A percentile compares a stretch with the other conserved stretches of the same genome.
Evolutionary conservation across 768 basidiomycete species (phyloP).

Genomic region (Mycena epipterygia): DNA sequence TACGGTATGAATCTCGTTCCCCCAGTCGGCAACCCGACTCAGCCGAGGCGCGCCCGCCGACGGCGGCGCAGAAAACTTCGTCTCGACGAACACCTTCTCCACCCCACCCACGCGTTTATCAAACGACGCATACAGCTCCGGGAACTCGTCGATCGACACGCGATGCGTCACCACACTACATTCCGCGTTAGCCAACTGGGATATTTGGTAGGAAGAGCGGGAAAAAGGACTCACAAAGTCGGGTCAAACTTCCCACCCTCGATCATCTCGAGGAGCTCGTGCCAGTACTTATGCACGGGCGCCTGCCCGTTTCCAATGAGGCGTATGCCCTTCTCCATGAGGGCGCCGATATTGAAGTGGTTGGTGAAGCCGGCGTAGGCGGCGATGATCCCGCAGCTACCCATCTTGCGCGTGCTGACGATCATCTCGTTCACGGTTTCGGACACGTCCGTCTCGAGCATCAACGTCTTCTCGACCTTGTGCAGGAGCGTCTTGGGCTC

Average conservation of each 20-base stretch:
- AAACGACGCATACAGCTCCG: constrained; percentile 73
- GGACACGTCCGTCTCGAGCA: constrained; percentile 82
- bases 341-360: constrained; percentile 76
- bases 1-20: constrained; percentile 3
- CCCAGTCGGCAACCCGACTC: constrained; percentile 68
- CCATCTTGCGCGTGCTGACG: constrained; percentile 65
- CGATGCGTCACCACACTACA: constrained; percentile 67
- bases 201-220: neutral
- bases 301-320: constrained; percentile 84
- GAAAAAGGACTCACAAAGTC: constrained; percentile 55
- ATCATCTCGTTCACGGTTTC: constrained; percentile 72
- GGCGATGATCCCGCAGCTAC: constrained; percentile 73
- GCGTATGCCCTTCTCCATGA: constrained; percentile 84
- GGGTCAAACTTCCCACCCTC: constrained; percentile 76
- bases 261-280: constrained; percentile 77
- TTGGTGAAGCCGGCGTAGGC: constrained; percentile 79
- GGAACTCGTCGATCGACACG: constrained; percentile 75
- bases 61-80: constrained; percentile 63
- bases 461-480: constrained; percentile 76
- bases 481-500: constrained; percentile 75
- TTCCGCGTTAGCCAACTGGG: neutral
- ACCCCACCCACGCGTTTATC: constrained; percentile 69
- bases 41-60: constrained; percentile 63
- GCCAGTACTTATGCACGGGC: constrained; percentile 82
- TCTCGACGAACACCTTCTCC: constrained; percentile 83